Evolutionary conservation across 2,329 filamentous ascomycete genomes (phyloP), one percentile per base, ranked within the genome.

Genomic region (Dactylellina leptospora): DNA sequence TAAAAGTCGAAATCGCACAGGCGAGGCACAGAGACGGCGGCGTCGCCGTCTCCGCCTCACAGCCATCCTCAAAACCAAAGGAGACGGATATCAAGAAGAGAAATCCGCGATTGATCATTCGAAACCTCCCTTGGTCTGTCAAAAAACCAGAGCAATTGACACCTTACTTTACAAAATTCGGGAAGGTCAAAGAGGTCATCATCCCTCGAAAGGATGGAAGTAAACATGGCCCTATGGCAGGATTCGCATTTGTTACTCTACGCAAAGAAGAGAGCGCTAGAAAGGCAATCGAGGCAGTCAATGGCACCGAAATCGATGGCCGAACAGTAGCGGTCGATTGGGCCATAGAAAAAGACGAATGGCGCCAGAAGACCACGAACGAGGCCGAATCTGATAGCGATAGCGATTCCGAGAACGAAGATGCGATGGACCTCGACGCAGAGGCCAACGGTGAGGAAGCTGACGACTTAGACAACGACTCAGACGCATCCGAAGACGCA

Each of bases 61-160:
- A 2, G 30, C 22, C 47, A 11, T 28, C 23, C 11, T 45, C 69
- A 77, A 56, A 38, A 18, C 44, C 51, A 8, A 81, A 82, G 70
- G 84, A 86, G 76, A 86, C 89, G 75, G 83, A 86, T 75, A 82
- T 84, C 13, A 82, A 84, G 69, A 86, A 86, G 77, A 55, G 76
- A n/a, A 84, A 88, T 0, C 87, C 90, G 0, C 93, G 91, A 79
- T 81, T 95, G 75, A 95, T 99, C 79, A 87, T 99, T 51, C 88
- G 95, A 78, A 99, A 99, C 79, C 79, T 99, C 78, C 93, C 95
- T 0, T 99, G 95, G 95, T 96, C 89, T 76, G 89, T 99, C 78
- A 96, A 96, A 81, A 89, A 87, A 6, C 85, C 90, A 0, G 90
- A 96, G 28, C 89, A 97, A 78, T 82, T 99, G 69, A 84, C 86